phyloP scores from a whole-genome alignment of 257 asterid genomes.

The Solanum boliviense region DNA sequence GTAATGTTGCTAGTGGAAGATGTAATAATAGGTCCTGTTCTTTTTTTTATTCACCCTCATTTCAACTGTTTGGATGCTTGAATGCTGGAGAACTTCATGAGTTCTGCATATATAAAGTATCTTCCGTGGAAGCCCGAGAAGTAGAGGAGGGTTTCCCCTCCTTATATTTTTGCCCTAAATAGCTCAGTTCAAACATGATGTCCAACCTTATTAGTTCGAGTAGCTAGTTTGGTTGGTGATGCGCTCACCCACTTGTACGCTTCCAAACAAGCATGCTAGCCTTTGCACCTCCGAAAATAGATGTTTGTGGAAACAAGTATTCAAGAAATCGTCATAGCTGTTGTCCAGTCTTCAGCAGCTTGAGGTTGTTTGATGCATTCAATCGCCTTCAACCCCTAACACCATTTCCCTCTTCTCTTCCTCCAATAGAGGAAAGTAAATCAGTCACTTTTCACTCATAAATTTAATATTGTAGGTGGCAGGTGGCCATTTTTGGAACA shows the following conservation, averaged over 20 bases:
- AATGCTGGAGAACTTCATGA: not conserved
- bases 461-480: not conserved
- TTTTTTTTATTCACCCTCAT: not conserved
- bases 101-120: not conserved
- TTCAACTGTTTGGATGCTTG: not conserved
- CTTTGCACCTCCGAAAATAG: not conserved
- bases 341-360: not conserved
- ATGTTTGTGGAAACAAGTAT: not conserved
- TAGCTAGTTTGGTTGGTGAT: not conserved
- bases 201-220: not conserved
- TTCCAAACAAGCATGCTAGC: not conserved
- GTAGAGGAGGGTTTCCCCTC: not conserved
- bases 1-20: not conserved
- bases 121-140: not conserved
- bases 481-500: not conserved
- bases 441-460: not conserved
- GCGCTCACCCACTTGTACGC: not conserved
- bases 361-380: not conserved
- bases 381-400: not conserved
- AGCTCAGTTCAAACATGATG: not conserved
- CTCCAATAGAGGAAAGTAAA: not conserved
- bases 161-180: not conserved
- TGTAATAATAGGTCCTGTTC: not conserved
- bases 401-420: not conserved
- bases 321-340: not conserved